Evolutionary conservation across 139 green algal genomes (phyloP), one percentile per base, ranked within the genome.

Genomic region (Eudorina sp.): DNA sequence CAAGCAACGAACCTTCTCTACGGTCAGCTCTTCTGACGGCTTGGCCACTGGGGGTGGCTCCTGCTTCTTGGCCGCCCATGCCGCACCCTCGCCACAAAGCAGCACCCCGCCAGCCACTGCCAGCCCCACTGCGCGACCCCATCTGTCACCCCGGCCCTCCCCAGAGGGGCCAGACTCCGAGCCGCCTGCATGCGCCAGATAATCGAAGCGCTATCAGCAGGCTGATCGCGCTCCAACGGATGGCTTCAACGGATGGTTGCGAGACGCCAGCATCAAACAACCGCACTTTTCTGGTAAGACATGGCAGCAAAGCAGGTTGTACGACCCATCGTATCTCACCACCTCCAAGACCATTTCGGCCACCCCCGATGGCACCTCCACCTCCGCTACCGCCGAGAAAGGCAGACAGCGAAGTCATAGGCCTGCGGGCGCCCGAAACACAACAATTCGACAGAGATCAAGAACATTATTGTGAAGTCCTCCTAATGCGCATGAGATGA

Each of bases 31-130:
- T 3, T 60, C 31, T 21, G 36, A 25, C 9, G 60, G 41, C 25
- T n/a, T n/a, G n/a, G n/a, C 4, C 23, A 27, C 40, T 21, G 38
- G 64, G 16, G 81, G 16, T 75, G 66, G 27, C 62, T 31, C 16
- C 62, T 31, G 36, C 78, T 85, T 85, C 78, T 74, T 72, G 27
- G 60, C 60, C 4, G 80, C 80, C 80, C 80, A 86, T 18, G 60
- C 62, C 4, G 80, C 51, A 19, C 76, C 80, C 80, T 86, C 80
- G 2, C 60, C 58, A 14, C 38, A 58, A 14, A 86, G 41, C 0
- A 86, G 43, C 40, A 64, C 31, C 14, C 80, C 46, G 64, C 64
- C 62, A 0, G 64, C 82, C 31, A 88, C 23, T 6, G 36, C 64
- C 45, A 88, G 18, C 16, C 64, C 82, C 23, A 66, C 82, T 7